Evolutionary conservation across 306 rosid genomes (phyloP).

Genomic region (Cucurbita argyrosperma): DNA sequence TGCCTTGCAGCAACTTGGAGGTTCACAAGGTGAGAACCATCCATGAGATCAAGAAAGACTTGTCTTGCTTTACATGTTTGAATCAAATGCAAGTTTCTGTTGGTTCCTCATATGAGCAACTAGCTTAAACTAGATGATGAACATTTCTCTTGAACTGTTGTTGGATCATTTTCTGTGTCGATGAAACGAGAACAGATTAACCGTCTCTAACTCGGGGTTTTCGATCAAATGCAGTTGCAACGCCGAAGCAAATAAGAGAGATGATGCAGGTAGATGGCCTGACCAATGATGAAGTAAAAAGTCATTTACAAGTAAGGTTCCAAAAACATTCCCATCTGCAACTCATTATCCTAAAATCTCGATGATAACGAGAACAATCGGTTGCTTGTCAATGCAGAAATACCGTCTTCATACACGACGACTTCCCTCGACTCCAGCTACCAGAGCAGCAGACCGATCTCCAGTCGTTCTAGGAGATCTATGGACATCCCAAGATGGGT

Average conservation of each 20-base stretch:
- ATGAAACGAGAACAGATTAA: too few species aligned
- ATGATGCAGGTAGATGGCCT: slow-evolving; percentile 97
- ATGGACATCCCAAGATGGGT: slow-evolving; percentile 66
- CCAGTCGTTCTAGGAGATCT: slow-evolving; percentile 54
- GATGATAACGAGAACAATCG: slow-evolving; percentile 4
- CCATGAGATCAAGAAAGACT: background rate
- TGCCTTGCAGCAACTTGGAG: slow-evolving; percentile 94
- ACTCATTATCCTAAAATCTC: background rate
- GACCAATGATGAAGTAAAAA: slow-evolving; percentile 95
- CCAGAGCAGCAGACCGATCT: slow-evolving; percentile 28
- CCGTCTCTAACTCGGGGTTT: background rate
- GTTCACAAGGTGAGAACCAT: slow-evolving; percentile 69
- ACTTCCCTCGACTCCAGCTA: slow-evolving; percentile 30
- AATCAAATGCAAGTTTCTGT: slow-evolving; percentile 11
- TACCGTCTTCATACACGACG: slow-evolving; percentile 88
- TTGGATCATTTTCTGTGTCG: background rate
- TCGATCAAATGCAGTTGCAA: slow-evolving; percentile 47
- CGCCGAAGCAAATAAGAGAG: slow-evolving; percentile 96
- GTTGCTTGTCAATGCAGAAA: slow-evolving; percentile 40
- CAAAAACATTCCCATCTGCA: background rate
- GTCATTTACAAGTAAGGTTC: slow-evolving; percentile 81
- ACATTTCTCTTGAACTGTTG: background rate
- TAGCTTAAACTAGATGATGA: background rate
- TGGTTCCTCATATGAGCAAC: background rate
- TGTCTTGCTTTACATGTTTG: background rate